phyloP scores from a whole-genome alignment of 208 protist genomes.

The Trypanosoma avium region DNA sequence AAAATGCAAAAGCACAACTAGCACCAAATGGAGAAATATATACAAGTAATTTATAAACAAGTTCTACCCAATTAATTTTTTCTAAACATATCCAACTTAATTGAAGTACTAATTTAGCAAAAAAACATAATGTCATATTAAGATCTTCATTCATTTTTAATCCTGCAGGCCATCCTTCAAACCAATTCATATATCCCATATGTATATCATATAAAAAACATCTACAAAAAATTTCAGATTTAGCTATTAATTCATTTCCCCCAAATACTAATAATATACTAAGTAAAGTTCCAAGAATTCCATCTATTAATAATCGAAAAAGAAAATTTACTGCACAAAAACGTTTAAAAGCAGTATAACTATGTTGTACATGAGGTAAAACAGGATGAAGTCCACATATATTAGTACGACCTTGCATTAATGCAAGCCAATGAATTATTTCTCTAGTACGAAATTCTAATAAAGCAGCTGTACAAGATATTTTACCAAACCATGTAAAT shows the following conservation, averaged over 20 bases:
- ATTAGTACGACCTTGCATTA: conserved; percentile 42
- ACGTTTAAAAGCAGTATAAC: conserved; percentile 28
- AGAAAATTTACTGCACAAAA: conserved; percentile 69
- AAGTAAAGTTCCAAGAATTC: conserved; percentile 54
- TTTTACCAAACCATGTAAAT: conserved; percentile 24
- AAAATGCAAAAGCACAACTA: conserved; percentile 64
- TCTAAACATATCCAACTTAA: conserved; percentile 48
- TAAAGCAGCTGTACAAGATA: conserved; percentile 39
- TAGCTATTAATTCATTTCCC: conserved; percentile 40
- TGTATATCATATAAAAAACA: conserved; percentile 74
- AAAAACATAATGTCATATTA: conserved; percentile 82
- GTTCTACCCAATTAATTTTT: conserved; percentile 64
- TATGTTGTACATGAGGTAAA: conserved; percentile 52
- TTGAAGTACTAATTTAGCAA: conserved; percentile 68
- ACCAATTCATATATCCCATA: conserved; percentile 90
- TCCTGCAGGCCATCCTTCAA: conserved; percentile 91
- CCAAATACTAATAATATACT: conserved; percentile 47
- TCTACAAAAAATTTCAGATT: conserved; percentile 41
- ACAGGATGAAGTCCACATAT: conserved; percentile 80
- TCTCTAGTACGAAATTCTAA: conserved; percentile 58
- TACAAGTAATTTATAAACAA: conserved; percentile 52
- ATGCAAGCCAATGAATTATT: conserved; percentile 60
- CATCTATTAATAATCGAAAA: conserved; percentile 60
- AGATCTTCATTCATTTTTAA: conserved; percentile 95
- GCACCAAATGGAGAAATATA: conserved; percentile 78